phyloP scores from a whole-genome alignment of 1,139 yeast species.

The Casaregolazyma lundiana region DNA sequence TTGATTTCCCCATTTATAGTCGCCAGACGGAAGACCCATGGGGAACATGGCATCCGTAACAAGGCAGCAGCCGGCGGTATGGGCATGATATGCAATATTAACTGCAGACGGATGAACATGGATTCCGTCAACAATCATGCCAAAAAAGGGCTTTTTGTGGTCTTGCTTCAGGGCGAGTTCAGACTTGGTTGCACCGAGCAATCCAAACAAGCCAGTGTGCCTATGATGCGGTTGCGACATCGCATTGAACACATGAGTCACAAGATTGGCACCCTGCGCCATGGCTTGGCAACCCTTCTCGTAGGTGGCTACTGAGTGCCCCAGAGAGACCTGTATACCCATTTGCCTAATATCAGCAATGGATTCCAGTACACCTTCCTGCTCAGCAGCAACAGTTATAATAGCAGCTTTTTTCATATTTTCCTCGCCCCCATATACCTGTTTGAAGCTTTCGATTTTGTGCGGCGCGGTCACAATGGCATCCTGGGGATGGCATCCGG shows the following conservation, averaged over 20 bases:
- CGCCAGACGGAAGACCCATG: conserved; percentile 43
- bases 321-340: conserved; percentile 47
- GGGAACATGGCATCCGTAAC: conserved; percentile 59
- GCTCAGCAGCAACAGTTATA: conserved; percentile 61
- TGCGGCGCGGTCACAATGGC: conserved; percentile 49
- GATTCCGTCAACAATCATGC: conserved; percentile 58
- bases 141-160: conserved; percentile 45
- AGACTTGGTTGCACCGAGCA: conserved; percentile 35
- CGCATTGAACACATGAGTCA: conserved; percentile 62
- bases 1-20: conserved; percentile 38
- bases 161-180: conserved; percentile 17
- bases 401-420: conserved; percentile 46
- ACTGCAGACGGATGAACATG: conserved; percentile 60
- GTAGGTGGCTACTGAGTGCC: conserved; percentile 53
- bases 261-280: conserved; percentile 52
- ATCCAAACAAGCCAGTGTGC: conserved; percentile 56
- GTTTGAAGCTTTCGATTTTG: conserved; percentile 37
- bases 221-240: conserved; percentile 67
- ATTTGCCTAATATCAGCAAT: conserved; percentile 41
- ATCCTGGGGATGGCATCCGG: conserved; percentile 60
- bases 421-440: conserved; percentile 48
- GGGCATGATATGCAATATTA: conserved; percentile 49
- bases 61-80: conserved; percentile 52
- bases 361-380: conserved; percentile 48
- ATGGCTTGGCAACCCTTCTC: conserved; percentile 48